Conservation (phyloP, 495 filamentous ascomycete species). For the Pseudoneurospora amorphoporcata region DNA sequence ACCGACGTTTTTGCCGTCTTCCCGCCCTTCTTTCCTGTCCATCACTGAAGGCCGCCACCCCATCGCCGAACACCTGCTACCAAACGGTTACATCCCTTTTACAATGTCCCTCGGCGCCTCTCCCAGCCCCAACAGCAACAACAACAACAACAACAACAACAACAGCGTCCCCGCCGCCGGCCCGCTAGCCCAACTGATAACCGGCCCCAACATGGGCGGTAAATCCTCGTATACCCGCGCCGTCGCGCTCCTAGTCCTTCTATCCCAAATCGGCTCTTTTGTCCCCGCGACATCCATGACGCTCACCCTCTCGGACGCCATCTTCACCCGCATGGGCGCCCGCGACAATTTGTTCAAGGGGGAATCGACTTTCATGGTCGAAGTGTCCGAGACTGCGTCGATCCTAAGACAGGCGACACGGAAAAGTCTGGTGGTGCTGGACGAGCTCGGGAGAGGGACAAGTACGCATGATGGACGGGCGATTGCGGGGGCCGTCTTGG, state of each 20-base stretch:
- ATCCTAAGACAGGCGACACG: slow-evolving; percentile 83
- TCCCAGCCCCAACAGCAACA: no score
- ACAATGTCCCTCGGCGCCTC: slow-evolving; percentile 53
- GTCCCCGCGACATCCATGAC: slow-evolving; percentile 68
- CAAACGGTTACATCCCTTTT: slow-evolving; percentile 87
- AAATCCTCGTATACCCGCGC: slow-evolving; percentile 93
- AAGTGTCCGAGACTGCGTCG: slow-evolving; percentile 80
- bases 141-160: no score
- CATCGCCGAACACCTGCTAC: slow-evolving; percentile 87
- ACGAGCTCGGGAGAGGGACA: slow-evolving; percentile 89
- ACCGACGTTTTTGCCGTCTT: slow-evolving; percentile 54
- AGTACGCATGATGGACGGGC: slow-evolving; percentile 92
- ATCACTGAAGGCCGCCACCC: slow-evolving; percentile 80
- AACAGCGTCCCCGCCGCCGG: no score
- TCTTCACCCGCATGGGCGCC: slow-evolving; percentile 95
- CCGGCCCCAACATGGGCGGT: slow-evolving; percentile 97
- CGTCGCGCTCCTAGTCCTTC: slow-evolving; percentile 81
- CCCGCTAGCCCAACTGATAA: slow-evolving; percentile 62
- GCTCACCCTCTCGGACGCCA: slow-evolving; percentile 78
- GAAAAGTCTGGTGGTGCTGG: slow-evolving; percentile 77
- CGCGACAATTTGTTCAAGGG: slow-evolving; percentile 93
- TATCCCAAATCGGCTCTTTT: slow-evolving; percentile 91
- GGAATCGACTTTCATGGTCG: slow-evolving; percentile 97
- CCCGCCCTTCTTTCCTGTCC: slow-evolving; percentile 54
- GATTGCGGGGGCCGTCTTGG: slow-evolving; percentile 85